Percentiles rank a stretch among this genome's conserved stretches.
Conservation (phyloP, 169 alveolate species). For the Cardiosporidium cionae region DNA sequence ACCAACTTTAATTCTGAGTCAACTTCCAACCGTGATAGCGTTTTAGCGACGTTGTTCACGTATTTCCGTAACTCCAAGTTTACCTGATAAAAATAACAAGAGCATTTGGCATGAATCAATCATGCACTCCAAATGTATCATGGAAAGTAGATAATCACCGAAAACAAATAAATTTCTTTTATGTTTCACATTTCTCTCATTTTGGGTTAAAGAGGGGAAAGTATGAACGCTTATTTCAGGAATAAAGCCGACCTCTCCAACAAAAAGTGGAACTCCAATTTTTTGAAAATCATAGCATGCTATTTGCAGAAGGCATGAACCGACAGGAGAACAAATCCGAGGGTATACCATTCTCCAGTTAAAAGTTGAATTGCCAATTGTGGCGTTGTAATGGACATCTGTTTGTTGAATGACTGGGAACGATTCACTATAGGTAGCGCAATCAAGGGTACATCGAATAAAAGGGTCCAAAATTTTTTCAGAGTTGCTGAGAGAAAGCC, state of each 20-base stretch:
- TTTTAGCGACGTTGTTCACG: conserved; percentile 63
- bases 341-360: conserved; percentile 85
- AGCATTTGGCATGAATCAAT: not conserved
- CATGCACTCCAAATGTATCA: too few relatives aligned
- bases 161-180: too few relatives aligned
- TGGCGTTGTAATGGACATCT: conserved; percentile 80
- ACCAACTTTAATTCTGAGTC: conserved; percentile 70
- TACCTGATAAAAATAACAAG: conserved; percentile 19
- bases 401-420: conserved; percentile 63
- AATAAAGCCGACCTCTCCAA: conserved; percentile 69
- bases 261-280: conserved; percentile 65
- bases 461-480: conserved; percentile 52
- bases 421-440: conserved; percentile 57
- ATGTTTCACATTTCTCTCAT: too few relatives aligned
- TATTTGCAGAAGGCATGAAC: conserved; percentile 76
- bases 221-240: not conserved
- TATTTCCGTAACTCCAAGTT: conserved; percentile 62
- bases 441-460: conserved; percentile 64
- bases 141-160: too few relatives aligned
- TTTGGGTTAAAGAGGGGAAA: too few relatives aligned
- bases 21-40: conserved; percentile 56
- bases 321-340: conserved; percentile 64
- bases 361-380: conserved; percentile 69
- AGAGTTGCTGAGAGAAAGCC: conserved; percentile 24
- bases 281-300: conserved; percentile 71